Percentiles rank a stretch among this genome's conserved stretches.
These are phyloP conservation scores for Hypomontagnella submonticulosa DNA, from an alignment of 495 filamentous ascomycete genomes.

Conservation along the genomic window DNA sequence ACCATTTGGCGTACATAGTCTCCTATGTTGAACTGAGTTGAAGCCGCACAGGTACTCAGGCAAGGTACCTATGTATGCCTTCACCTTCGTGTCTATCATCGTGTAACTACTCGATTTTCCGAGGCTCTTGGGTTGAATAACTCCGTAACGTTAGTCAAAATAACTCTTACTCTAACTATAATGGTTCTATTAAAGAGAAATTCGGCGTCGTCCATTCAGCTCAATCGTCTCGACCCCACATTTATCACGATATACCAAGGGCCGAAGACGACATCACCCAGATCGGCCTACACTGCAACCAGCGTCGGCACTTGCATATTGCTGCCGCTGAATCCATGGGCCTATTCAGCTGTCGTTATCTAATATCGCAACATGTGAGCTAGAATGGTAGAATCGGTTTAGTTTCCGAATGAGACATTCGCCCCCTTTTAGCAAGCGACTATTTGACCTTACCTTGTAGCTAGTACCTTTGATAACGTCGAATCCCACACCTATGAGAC, in stretches of 20 bases:
- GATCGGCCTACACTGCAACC: conserved; percentile 9
- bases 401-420: conserved; percentile 23
- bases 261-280: conserved; percentile 33
- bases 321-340: conserved; percentile 1
- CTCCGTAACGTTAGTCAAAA: neutral
- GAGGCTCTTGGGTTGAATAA: neutral
- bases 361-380: conserved; percentile 23
- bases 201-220: conserved; percentile 5
- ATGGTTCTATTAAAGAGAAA: conserved; percentile 5
- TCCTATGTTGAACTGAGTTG: no score
- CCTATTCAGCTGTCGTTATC: conserved; percentile 11
- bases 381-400: conserved; percentile 32
- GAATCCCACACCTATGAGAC: neutral
- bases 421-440: conserved; percentile 2
- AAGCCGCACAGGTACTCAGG: no score
- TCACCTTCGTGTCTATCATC: neutral
- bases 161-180: conserved; percentile 3
- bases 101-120: neutral
- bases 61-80: no score
- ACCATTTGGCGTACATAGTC: no score
- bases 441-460: neutral
- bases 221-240: conserved; percentile 22
- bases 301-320: conserved; percentile 20
- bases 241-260: conserved; percentile 31
- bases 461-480: neutral